Percentiles rank a stretch among this genome's conserved stretches.
Evolutionary conservation across 2,329 filamentous ascomycete genomes (phyloP).

Genomic region (Aspergillus brasiliensis): DNA sequence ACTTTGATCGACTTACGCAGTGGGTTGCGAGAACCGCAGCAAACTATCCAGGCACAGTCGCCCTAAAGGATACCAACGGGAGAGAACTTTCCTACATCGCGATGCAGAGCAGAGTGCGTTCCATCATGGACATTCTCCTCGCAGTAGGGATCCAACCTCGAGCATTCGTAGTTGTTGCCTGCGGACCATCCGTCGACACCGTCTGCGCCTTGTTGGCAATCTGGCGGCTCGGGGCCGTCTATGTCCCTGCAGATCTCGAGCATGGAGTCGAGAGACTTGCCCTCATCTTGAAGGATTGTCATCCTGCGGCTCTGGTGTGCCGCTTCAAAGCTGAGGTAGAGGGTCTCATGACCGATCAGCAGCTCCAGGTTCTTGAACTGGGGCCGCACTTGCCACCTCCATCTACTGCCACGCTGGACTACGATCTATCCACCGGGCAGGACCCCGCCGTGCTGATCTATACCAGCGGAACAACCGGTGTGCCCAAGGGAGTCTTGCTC

Average conservation of each 20-base stretch:
- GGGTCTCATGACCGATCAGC: neutral
- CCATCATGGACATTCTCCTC: neutral
- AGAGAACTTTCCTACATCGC: neutral
- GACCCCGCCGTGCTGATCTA: neutral
- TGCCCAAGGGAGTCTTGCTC: constrained; percentile 19
- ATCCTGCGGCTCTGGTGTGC: neutral
- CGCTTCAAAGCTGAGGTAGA: neutral
- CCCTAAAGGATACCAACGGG: neutral
- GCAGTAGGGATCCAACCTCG: no score
- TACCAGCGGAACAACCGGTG: constrained; percentile 20
- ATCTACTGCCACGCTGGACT: neutral
- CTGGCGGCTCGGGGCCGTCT: neutral
- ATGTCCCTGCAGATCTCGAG: neutral
- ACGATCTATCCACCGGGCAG: neutral
- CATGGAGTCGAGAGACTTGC: neutral
- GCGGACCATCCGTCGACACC: neutral
- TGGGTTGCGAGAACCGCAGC: no score
- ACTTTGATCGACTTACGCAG: neutral
- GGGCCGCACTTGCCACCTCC: no score
- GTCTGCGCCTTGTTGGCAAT: neutral
- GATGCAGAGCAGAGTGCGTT: neutral
- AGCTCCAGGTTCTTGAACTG: no score
- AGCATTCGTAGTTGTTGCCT: neutral
- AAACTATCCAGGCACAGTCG: neutral
- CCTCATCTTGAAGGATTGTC: neutral